Conservation (phyloP, 495 filamentous ascomycete genomes). For the Annulohypoxylon maeteangense region DNA sequence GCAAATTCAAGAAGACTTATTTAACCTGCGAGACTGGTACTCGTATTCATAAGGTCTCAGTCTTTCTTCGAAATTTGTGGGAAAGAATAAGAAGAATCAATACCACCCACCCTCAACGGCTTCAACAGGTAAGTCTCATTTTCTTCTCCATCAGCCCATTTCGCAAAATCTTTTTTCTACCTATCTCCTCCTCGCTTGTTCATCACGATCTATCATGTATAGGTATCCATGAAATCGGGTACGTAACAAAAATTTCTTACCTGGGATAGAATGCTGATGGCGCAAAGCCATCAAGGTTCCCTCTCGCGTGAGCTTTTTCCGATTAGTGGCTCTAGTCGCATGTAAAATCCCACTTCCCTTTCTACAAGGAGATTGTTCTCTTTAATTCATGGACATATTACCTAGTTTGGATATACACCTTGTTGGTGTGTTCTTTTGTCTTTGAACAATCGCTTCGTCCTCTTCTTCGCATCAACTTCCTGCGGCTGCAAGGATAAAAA, state of each 20-base stretch:
- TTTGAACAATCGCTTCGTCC: neutral
- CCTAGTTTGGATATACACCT: neutral
- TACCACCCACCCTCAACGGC: neutral
- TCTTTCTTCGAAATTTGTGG: neutral
- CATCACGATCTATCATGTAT: neutral
- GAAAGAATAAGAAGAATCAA: neutral
- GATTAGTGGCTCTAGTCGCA: conserved; percentile 9
- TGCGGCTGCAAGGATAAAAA: conserved; percentile 5
- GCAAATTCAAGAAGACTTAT: neutral
- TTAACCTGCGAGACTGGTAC: neutral
- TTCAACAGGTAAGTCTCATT: neutral
- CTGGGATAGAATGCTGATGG: conserved; percentile 1
- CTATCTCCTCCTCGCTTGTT: neutral
- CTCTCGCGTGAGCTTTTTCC: conserved; percentile 8
- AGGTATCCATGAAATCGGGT: conserved; percentile 5
- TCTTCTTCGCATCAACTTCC: neutral
- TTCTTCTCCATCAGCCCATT: neutral
- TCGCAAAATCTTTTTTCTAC: neutral
- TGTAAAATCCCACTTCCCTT: conserved; percentile 3
- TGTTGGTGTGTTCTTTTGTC: conserved; percentile 18
- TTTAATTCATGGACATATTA: conserved; percentile 1
- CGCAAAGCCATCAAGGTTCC: conserved; percentile 39
- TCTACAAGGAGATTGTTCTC: conserved; percentile 23
- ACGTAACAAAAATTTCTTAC: neutral
- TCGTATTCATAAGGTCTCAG: conserved; percentile 2